Percentiles rank a stretch among this genome's conserved stretches.
Evolutionary conservation across 2,329 filamentous ascomycete species (phyloP).

Genomic region (Hypoxylon sp.): DNA sequence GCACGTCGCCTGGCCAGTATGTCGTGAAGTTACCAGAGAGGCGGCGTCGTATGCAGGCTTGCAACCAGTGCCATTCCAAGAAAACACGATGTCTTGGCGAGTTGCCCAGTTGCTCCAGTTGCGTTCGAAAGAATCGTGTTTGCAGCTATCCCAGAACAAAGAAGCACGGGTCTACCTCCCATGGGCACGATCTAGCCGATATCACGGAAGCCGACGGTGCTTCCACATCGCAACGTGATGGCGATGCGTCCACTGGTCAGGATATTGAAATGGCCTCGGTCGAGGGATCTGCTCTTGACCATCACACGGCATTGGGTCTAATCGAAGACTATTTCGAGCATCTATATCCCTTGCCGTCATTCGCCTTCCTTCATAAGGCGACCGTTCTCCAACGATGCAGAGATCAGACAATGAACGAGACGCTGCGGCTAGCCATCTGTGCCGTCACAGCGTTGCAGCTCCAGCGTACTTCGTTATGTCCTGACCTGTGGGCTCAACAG

Average conservation of each 20-base stretch:
- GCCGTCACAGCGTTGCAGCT: constrained; percentile 47
- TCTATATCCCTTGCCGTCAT: constrained; percentile 47
- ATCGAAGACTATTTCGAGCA: constrained; percentile 46
- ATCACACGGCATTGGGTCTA: constrained; percentile 30
- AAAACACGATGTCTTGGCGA: constrained; percentile 46
- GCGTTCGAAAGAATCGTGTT: constrained; percentile 38
- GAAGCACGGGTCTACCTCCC: constrained; percentile 16
- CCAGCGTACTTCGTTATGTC: constrained; percentile 35
- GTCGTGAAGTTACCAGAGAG: constrained; percentile 41
- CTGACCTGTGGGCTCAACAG: constrained; percentile 44
- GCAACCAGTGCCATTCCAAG: constrained; percentile 43
- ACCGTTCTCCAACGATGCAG: constrained; percentile 45
- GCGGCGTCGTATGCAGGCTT: constrained; percentile 45
- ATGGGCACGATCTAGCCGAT: not conserved
- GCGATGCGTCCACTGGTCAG: constrained; percentile 5
- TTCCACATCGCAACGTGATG: not conserved
- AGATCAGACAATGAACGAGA: constrained; percentile 44
- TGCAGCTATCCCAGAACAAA: constrained; percentile 40
- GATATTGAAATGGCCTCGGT: constrained; percentile 19
- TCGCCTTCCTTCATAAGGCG: constrained; percentile 48
- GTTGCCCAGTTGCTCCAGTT: constrained; percentile 44
- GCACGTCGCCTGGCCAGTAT: constrained; percentile 37
- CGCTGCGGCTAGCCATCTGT: constrained; percentile 47
- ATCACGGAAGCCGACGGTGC: not conserved
- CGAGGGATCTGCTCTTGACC: constrained; percentile 25